Conservation (phyloP, 2,329 filamentous ascomycete species). For the Arthrocladium fulminans region DNA sequence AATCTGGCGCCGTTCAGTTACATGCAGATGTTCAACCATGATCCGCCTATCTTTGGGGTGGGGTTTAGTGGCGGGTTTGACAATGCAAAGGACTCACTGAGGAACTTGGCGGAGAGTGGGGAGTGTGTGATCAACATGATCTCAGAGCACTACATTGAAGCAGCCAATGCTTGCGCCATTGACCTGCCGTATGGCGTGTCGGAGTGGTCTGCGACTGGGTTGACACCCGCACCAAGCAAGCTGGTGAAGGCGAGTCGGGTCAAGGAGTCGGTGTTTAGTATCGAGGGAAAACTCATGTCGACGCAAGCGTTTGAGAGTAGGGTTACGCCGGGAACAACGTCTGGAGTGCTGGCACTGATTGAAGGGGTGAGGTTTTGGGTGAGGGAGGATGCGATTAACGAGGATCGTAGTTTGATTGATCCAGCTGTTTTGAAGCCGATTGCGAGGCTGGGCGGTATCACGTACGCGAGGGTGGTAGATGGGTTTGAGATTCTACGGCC, state of each 20-base stretch:
- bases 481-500: slow-evolving; percentile 62
- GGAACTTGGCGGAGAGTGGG: slow-evolving; percentile 59
- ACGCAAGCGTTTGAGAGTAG: slow-evolving; percentile 68
- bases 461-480: slow-evolving; percentile 64
- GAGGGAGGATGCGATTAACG: slow-evolving; percentile 76
- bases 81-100: slow-evolving; percentile 67
- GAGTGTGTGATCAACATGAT: slow-evolving; percentile 87
- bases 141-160: slow-evolving; percentile 73
- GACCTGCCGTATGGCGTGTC: slow-evolving; percentile 67
- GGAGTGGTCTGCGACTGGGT: slow-evolving; percentile 71
- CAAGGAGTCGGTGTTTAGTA: slow-evolving; percentile 69
- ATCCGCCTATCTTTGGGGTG: slow-evolving; percentile 72
- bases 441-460: slow-evolving; percentile 69
- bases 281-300: slow-evolving; percentile 71
- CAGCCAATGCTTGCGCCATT: slow-evolving; percentile 71
- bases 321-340: slow-evolving; percentile 61
- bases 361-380: slow-evolving; percentile 86
- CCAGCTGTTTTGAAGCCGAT: slow-evolving; percentile 68
- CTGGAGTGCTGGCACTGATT: slow-evolving; percentile 63
- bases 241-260: slow-evolving; percentile 65
- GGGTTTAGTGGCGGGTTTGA: slow-evolving; percentile 50
- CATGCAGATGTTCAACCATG: slow-evolving; percentile 73
- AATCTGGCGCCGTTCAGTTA: slow-evolving; percentile 88
- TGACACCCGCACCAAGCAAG: slow-evolving; percentile 59
- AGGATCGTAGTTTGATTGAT: slow-evolving; percentile 65